A percentile compares a stretch with the other conserved stretches of the same genome.
Conservation (phyloP, 768 basidiomycete genomes). For the Termitomyces eurrhizus region DNA sequence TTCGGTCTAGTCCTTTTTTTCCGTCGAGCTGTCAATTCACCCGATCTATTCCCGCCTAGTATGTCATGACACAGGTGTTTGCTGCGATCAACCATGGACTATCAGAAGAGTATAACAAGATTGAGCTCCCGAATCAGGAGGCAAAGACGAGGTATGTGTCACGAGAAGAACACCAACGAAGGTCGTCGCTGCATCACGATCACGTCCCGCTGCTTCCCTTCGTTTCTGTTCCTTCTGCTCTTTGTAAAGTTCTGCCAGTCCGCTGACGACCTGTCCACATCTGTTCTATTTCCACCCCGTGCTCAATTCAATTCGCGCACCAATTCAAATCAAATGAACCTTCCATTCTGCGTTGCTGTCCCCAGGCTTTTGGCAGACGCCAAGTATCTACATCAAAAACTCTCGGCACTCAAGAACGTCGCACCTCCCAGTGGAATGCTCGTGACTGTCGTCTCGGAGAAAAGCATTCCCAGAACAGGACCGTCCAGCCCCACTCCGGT, state of each 20-base stretch:
- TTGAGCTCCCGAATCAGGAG: constrained; percentile 78
- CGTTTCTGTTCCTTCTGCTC: not conserved
- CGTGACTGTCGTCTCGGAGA: constrained; percentile 82
- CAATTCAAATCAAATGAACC: not conserved
- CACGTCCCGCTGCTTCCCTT: not conserved
- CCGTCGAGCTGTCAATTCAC: constrained; percentile 6
- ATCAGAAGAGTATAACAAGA: constrained; percentile 77
- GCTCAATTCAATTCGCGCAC: not conserved
- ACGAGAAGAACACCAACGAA: not conserved
- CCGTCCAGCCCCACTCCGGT: constrained; percentile 25
- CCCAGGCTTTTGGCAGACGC: constrained; percentile 78
- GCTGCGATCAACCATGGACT: constrained; percentile 89
- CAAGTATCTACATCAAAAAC: constrained; percentile 68
- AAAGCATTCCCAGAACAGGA: constrained; percentile 37
- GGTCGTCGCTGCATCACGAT: not conserved
- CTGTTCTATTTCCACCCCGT: not conserved
- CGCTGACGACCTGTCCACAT: not conserved
- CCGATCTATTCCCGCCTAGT: constrained; percentile 37
- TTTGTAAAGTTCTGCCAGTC: constrained; percentile 4
- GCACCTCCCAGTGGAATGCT: constrained; percentile 72
- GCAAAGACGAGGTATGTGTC: constrained; percentile 77
- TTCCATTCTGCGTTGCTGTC: not conserved
- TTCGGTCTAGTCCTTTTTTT: constrained; percentile 29
- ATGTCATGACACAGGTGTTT: constrained; percentile 94
- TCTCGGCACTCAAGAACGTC: constrained; percentile 72